Base-by-base conservation (phyloP, 805 yeast species). In the Zygoascus flipseniorum region DNA sequence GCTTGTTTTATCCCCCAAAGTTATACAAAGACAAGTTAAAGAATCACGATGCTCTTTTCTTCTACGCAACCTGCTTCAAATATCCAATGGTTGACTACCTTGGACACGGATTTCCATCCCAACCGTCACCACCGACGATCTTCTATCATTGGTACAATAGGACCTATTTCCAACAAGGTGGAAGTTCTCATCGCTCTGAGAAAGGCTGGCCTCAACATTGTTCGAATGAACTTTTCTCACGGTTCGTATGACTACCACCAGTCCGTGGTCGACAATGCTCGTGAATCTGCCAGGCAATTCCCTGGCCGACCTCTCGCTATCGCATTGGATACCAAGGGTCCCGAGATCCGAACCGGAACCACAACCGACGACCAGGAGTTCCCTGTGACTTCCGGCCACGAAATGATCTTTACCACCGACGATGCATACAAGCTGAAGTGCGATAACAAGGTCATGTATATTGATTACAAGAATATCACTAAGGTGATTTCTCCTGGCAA, bases 291-390 rank as follows among this genome's bases (percentile, higher is more conserved):
- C 75, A 83, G 83, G 72, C 72, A 85, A 54, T 89, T 85, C 74
- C 82, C 86, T 62, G 97, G 98, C 69, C 88, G 98, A 77, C 99
- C 98, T 53, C 80, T 93, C 67, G 98, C 97, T 58, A 90, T 93
- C 74, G 99, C 99, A 61, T 83, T 93, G 66, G 99, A 93, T 74
- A 93, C 98, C 73, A 93, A 93, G 82, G 99, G 99, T 65, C 99
- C 99, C 60, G 99, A 93, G 78, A 93, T 93, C 77, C 88, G 99
- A 82, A 92, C 99, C 55, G 99, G 99, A 74, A 83, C 89, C 72
- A 93, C 99, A 65, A 71, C 74, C 59, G 87, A 79, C 66, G 86
- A 81, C 56, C 72, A 74, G 57, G 99, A 93, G 70, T 89, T 74
- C 75, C 85, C 96, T 67, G 86, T 93, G 67, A 73, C 79, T 46